A percentile compares a stretch with the other conserved stretches of the same genome.
Evolutionary conservation across 2,329 filamentous ascomycete species (phyloP).

Genomic region (Nemania bipapillata): DNA sequence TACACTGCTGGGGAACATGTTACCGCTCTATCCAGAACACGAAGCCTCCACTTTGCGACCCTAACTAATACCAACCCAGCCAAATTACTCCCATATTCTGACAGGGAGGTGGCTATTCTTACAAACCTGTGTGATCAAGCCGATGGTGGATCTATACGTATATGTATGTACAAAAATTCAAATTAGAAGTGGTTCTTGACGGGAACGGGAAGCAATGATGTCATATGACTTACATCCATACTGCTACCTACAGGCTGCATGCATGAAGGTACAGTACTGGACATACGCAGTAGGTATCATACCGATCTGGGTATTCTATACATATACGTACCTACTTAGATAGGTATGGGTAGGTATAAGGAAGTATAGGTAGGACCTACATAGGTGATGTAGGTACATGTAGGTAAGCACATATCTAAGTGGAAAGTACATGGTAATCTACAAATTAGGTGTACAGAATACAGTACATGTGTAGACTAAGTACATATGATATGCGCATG

Average conservation of each 20-base stretch:
- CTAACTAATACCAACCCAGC: not conserved
- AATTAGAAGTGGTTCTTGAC: constrained; percentile 14
- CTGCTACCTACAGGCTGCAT: not conserved
- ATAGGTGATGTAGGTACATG: too few relatives aligned
- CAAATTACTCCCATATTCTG: not conserved
- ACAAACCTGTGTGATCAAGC: not conserved
- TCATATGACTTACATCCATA: constrained; percentile 4
- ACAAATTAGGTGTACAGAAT: too few relatives aligned
- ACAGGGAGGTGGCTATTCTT: not conserved
- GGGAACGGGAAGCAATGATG: constrained; percentile 8
- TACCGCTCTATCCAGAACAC: not conserved
- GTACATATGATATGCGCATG: too few relatives aligned
- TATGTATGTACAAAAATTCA: too few relatives aligned
- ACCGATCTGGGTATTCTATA: not conserved
- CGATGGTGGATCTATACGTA: not conserved
- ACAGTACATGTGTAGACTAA: too few relatives aligned
- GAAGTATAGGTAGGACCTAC: too few relatives aligned
- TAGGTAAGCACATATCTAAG: too few relatives aligned
- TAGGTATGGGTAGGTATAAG: too few relatives aligned
- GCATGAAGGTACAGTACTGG: constrained; percentile 4
- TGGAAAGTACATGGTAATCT: too few relatives aligned
- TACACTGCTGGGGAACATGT: not conserved
- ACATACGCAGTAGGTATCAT: not conserved
- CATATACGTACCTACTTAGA: not conserved
- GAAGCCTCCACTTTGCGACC: not conserved